Evolutionary conservation across 495 filamentous ascomycete genomes (phyloP).

Genomic region (Emericellopsis terricola): DNA sequence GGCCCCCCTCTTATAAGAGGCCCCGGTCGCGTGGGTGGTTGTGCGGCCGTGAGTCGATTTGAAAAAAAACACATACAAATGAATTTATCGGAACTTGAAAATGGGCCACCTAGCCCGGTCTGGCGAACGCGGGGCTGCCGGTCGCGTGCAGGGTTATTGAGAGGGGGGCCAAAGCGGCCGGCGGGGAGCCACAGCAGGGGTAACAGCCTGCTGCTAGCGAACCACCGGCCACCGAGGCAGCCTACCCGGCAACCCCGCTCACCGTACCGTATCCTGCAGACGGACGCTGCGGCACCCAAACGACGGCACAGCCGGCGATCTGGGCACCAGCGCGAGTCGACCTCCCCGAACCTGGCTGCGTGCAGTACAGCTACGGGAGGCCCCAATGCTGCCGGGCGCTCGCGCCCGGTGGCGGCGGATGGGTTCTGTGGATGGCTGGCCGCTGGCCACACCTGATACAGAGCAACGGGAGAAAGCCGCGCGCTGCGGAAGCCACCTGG

Average conservation of each 20-base stretch:
- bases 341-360: constrained; percentile 2
- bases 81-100: constrained; percentile 4
- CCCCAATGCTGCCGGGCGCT: not conserved
- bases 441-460: constrained; percentile 20
- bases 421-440: constrained; percentile 36
- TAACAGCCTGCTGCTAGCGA: not conserved
- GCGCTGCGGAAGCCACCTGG: constrained; percentile 15
- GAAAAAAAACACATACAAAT: constrained; percentile 4
- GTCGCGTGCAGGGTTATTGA: constrained; percentile 6
- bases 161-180: constrained; percentile 3
- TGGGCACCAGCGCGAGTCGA: constrained; percentile 2
- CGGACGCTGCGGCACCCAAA: not conserved
- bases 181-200: not conserved
- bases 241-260: not conserved
- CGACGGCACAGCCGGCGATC: not conserved
- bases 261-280: not conserved
- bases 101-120: not conserved
- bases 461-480: constrained; percentile 23
- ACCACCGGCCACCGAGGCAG: too few relatives aligned
- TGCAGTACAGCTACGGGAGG: not conserved
- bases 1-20: too few relatives aligned
- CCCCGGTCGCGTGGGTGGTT: not conserved
- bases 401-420: constrained; percentile 5
- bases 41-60: constrained; percentile 6
- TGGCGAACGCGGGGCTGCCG: not conserved